These are phyloP conservation scores for Rhizophagus sp. DNA, from an alignment of 192 early-diverging fungal genomes.

Conservation along the genomic window DNA sequence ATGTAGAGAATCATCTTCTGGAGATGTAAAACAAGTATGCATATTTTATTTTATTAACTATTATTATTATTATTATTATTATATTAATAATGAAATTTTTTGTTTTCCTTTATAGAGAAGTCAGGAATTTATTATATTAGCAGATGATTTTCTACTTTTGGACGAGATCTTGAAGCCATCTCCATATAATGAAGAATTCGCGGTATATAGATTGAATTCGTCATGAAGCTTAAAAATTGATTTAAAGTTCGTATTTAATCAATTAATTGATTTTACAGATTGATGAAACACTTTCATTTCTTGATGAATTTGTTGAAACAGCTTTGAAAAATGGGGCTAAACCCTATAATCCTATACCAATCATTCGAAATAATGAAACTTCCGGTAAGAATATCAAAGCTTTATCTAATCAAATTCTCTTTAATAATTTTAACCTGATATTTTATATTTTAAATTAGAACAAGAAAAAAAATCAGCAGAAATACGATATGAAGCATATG, in stretches of 20 bases:
- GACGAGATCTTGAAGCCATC: neutral
- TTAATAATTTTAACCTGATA: neutral
- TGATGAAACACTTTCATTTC: conserved; percentile 22
- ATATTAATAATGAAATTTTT: too few species aligned
- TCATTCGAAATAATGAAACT: neutral
- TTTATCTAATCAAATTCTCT: neutral
- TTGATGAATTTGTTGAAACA: conserved; percentile 19
- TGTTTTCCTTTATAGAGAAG: neutral
- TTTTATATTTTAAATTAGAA: neutral
- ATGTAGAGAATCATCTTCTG: conserved; percentile 11
- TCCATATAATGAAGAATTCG: neutral
- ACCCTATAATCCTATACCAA: conserved; percentile 18
- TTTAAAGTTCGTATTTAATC: neutral
- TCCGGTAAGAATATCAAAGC: neutral
- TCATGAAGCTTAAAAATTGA: neutral
- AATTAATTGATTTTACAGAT: conserved; percentile 7
- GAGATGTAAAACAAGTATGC: conserved; percentile 10
- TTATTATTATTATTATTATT: neutral
- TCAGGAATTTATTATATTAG: conserved; percentile 18
- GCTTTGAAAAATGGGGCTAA: conserved; percentile 24
- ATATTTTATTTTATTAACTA: neutral
- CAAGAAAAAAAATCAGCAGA: neutral
- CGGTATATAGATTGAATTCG: neutral
- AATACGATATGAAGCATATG: conserved; percentile 31
- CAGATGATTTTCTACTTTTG: neutral